Conservation (phyloP, 352 stramenopile genomes). For the Globisporangium rhizosaccharum region DNA sequence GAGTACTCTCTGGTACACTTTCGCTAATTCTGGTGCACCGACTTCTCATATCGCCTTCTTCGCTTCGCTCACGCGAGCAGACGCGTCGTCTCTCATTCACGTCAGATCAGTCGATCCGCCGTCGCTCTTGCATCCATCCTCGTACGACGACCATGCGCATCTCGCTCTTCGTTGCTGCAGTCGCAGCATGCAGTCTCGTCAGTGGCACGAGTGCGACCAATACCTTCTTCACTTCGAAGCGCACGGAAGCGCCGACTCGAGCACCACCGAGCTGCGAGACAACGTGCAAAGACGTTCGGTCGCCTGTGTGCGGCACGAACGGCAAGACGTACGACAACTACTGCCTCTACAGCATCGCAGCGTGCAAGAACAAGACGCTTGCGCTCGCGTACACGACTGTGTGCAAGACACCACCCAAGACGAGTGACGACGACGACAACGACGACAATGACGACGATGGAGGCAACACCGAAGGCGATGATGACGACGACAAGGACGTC, state of each 20-base stretch:
- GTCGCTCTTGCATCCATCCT: too few species aligned
- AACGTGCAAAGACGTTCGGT: not conserved
- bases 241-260: not conserved
- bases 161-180: not conserved
- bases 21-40: too few species aligned
- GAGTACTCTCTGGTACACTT: too few species aligned
- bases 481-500: not conserved
- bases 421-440: slow-evolving; percentile 2
- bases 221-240: not conserved
- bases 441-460: not conserved
- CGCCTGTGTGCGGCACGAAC: slow-evolving; percentile 23
- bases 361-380: slow-evolving; percentile 20
- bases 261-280: slow-evolving; percentile 3
- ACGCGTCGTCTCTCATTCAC: too few species aligned
- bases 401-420: slow-evolving; percentile 10
- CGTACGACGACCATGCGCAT: not conserved
- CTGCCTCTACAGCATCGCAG: slow-evolving; percentile 22
- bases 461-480: not conserved
- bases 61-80: too few species aligned
- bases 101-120: too few species aligned
- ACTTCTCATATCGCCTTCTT: too few species aligned
- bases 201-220: not conserved
- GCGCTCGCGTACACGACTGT: slow-evolving; percentile 20
- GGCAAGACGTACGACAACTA: slow-evolving; percentile 21
- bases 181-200: not conserved